Evolutionary conservation across 768 basidiomycete genomes (phyloP).

Genomic region (Lentinula raphanica): DNA sequence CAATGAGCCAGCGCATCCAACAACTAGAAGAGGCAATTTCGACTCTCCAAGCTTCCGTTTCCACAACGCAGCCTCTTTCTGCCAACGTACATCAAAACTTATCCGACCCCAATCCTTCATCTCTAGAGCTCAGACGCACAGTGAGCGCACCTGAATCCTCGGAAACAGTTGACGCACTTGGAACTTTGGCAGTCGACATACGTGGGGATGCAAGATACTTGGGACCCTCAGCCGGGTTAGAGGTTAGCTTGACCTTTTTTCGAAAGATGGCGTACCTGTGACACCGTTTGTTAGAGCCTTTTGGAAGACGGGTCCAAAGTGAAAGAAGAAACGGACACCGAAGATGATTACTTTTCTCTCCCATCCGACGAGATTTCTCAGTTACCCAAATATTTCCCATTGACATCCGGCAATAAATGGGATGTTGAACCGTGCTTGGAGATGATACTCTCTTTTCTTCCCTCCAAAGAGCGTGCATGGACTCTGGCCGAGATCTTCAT

Average conservation of each 20-base stretch:
- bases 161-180: neutral
- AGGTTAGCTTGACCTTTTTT: neutral
- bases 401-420: conserved; percentile 16
- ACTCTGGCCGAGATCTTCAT: conserved; percentile 41
- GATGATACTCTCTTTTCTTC: conserved; percentile 21
- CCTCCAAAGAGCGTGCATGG: conserved; percentile 31
- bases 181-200: neutral
- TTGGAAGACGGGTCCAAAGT: neutral
- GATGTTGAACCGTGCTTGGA: conserved; percentile 16
- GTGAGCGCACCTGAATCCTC: too few species aligned
- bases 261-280: too few species aligned
- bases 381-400: conserved; percentile 21
- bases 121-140: neutral
- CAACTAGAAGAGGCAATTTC: conserved; percentile 65
- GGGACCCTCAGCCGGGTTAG: conserved; percentile 9
- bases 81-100: conserved; percentile 18
- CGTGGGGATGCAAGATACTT: conserved; percentile 6
- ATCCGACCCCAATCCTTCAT: too few species aligned
- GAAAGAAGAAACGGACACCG: neutral
- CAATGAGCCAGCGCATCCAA: conserved; percentile 64
- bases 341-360: conserved; percentile 13
- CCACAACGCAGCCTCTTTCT: conserved; percentile 57
- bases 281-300: too few species aligned
- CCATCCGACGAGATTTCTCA: conserved; percentile 15
- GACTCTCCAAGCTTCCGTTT: conserved; percentile 51